These are phyloP conservation scores for Davidsoniella virescens DNA, from an alignment of 2,329 filamentous ascomycete genomes.

Conservation along the genomic window DNA sequence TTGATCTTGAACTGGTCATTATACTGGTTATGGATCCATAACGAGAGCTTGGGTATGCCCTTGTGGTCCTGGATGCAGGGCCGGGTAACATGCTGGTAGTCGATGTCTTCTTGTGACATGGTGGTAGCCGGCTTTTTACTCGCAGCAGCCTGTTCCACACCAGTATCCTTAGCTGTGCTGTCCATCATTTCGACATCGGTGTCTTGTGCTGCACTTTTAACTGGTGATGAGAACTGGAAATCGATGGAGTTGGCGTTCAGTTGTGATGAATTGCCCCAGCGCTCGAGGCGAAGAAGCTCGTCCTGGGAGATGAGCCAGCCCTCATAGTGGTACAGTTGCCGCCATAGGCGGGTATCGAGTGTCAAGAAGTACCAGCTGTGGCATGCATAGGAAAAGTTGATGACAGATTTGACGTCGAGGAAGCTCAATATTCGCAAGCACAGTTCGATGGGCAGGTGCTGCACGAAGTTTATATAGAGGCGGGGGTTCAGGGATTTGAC, in stretches of 20 bases:
- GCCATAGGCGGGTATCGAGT: slow-evolving; percentile 75
- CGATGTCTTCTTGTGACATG: slow-evolving; percentile 19
- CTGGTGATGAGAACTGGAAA: slow-evolving; percentile 5
- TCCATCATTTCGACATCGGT: slow-evolving; percentile 16
- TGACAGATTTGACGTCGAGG: slow-evolving; percentile 63
- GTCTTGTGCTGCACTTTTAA: background rate
- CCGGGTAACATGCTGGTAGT: slow-evolving; percentile 4
- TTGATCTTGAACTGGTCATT: slow-evolving; percentile 49
- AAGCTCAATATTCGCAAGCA: slow-evolving; percentile 79
- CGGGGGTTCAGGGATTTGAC: slow-evolving; percentile 66
- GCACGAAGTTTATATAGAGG: slow-evolving; percentile 83
- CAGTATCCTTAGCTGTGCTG: background rate
- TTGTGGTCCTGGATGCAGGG: slow-evolving; percentile 4
- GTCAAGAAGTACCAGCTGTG: slow-evolving; percentile 68
- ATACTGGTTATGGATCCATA: slow-evolving; percentile 4
- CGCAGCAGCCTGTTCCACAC: background rate
- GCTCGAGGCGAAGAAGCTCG: slow-evolving; percentile 36
- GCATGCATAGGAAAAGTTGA: slow-evolving; percentile 65
- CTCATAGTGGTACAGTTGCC: slow-evolving; percentile 63
- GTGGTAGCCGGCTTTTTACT: background rate
- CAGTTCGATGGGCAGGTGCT: slow-evolving; percentile 74
- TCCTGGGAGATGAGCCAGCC: slow-evolving; percentile 62
- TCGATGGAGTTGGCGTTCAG: slow-evolving; percentile 7
- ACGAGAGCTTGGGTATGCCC: background rate
- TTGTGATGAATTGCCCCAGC: slow-evolving; percentile 11